A percentile compares a stretch with the other conserved stretches of the same genome.
Conservation (phyloP, 352 stramenopile species). For the Elongisporangium anandrum region DNA sequence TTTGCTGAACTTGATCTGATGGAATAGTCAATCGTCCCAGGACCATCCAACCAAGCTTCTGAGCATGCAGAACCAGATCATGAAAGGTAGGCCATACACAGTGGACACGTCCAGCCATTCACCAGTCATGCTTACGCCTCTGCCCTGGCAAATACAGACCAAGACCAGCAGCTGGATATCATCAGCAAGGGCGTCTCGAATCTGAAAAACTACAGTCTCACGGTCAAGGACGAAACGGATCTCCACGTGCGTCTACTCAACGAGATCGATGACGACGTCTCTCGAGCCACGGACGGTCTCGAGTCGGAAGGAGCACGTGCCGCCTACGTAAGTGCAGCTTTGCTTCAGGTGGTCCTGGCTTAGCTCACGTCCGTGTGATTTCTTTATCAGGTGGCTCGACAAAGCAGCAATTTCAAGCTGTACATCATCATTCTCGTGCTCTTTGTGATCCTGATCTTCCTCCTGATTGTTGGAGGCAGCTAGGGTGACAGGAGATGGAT, state of each 20-base stretch:
- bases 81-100: slow-evolving; percentile 54
- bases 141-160: slow-evolving; percentile 33
- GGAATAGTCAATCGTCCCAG: slow-evolving; percentile 14
- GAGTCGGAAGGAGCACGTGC: slow-evolving; percentile 77
- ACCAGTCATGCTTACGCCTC: background rate
- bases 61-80: slow-evolving; percentile 87
- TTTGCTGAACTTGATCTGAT: slow-evolving; percentile 5
- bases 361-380: slow-evolving; percentile 1
- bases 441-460: slow-evolving; percentile 83
- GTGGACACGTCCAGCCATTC: background rate
- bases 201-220: slow-evolving; percentile 79
- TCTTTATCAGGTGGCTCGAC: slow-evolving; percentile 82
- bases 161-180: slow-evolving; percentile 82
- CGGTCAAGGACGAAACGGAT: slow-evolving; percentile 88
- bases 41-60: slow-evolving; percentile 52
- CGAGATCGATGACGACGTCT: slow-evolving; percentile 88
- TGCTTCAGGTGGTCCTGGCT: slow-evolving; percentile 6
- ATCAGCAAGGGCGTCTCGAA: slow-evolving; percentile 82
- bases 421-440: slow-evolving; percentile 90
- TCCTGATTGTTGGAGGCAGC: slow-evolving; percentile 68
- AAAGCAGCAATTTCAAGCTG: slow-evolving; percentile 94
- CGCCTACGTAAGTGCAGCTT: slow-evolving; percentile 35
- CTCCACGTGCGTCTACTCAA: slow-evolving; percentile 86
- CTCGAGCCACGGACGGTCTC: slow-evolving; percentile 78
- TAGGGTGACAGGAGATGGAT: background rate